These are phyloP conservation scores for Lipomyces yamanashiensis DNA, from an alignment of 805 yeast genomes.

Conservation along the genomic window DNA sequence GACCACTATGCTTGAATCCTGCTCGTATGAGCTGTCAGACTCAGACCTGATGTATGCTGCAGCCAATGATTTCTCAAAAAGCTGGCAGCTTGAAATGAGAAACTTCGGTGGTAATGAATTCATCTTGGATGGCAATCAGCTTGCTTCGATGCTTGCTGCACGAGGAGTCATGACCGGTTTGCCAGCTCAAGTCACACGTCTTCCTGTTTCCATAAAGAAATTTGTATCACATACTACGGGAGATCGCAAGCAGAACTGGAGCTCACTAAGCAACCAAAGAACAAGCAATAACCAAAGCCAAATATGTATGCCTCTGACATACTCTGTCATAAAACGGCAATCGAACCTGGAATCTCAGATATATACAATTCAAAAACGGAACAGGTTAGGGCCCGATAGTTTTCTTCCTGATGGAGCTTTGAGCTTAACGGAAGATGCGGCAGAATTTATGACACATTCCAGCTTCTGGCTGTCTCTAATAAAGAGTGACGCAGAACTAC, in stretches of 20 bases:
- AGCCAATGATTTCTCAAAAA: not conserved
- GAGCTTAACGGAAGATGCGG: constrained; percentile 6
- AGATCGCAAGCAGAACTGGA: constrained; percentile 11
- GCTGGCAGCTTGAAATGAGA: not conserved
- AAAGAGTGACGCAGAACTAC: constrained; percentile 5
- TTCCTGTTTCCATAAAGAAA: constrained; percentile 22
- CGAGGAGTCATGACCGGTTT: constrained; percentile 19
- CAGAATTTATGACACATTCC: constrained; percentile 13
- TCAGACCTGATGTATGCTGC: constrained; percentile 26
- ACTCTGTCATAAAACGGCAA: constrained; percentile 19
- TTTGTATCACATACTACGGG: constrained; percentile 4
- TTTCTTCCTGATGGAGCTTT: not conserved
- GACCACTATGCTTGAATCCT: constrained; percentile 36
- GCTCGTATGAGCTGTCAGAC: constrained; percentile 37
- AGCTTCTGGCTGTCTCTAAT: constrained; percentile 28
- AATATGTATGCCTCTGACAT: constrained; percentile 18
- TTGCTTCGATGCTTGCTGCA: constrained; percentile 21
- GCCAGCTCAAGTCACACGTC: constrained; percentile 18
- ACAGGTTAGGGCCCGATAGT: not conserved
- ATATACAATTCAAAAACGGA: not conserved
- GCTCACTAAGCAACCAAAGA: not conserved
- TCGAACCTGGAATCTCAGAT: not conserved
- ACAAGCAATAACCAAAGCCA: not conserved
- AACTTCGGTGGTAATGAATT: not conserved
- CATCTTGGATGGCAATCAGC: constrained; percentile 1